phyloP scores from a whole-genome alignment of 345 rosid species.

The Salix udensis region DNA sequence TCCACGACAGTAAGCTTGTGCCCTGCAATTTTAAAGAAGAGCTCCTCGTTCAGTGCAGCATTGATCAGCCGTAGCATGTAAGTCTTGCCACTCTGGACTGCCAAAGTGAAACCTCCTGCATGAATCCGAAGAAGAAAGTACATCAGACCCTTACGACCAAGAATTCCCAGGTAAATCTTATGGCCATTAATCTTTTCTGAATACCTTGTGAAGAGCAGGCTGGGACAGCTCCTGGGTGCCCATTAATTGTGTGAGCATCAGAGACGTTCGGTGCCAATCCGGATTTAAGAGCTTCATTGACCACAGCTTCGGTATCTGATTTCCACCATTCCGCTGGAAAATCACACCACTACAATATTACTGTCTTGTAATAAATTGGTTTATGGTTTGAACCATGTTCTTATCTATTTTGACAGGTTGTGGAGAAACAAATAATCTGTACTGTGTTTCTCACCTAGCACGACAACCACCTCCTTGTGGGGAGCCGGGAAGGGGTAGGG shows the following conservation, averaged over 20 bases:
- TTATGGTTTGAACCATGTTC: background rate
- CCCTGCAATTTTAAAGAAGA: slow-evolving; percentile 55
- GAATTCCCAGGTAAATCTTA: background rate
- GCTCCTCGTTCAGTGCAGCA: slow-evolving; percentile 69
- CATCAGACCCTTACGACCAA: background rate
- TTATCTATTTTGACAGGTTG: no score
- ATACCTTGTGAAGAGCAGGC: slow-evolving; percentile 44
- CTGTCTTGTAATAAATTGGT: background rate
- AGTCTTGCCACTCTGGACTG: slow-evolving; percentile 50
- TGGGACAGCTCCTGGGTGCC: slow-evolving; percentile 53
- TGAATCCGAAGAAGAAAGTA: background rate
- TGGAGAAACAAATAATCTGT: background rate
- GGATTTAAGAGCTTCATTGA: slow-evolving; percentile 45
- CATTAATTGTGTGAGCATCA: slow-evolving; percentile 74
- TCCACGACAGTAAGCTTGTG: slow-evolving; percentile 64
- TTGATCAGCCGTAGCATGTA: slow-evolving; percentile 53
- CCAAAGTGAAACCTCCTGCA: slow-evolving; percentile 40
- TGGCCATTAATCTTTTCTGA: no score
- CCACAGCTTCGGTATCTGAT: slow-evolving; percentile 50
- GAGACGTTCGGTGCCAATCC: slow-evolving; percentile 65
- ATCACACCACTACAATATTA: background rate
- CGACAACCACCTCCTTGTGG: slow-evolving; percentile 43
- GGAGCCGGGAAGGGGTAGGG: slow-evolving; percentile 67
- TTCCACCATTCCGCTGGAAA: slow-evolving; percentile 76
- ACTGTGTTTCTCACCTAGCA: slow-evolving; percentile 36